Evolutionary conservation across 805 yeast genomes (phyloP).

Genomic region (Priceomyces carsonii): DNA sequence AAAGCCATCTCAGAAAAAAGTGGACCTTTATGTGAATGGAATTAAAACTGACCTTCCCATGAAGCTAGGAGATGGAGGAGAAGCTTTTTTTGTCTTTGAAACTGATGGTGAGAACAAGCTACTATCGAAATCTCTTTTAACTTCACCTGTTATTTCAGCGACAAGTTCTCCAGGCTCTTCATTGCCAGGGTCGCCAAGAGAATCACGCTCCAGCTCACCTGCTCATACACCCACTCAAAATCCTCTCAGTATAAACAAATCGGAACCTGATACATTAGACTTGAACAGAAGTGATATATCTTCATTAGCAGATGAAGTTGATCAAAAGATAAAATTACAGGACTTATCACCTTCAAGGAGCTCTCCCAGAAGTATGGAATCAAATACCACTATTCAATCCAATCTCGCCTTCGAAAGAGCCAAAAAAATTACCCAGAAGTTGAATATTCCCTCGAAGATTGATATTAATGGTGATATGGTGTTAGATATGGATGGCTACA

Average conservation of each 20-base stretch:
- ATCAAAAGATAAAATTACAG: slow-evolving; percentile 26
- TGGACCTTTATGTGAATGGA: slow-evolving; percentile 85
- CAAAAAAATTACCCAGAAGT: slow-evolving; percentile 59
- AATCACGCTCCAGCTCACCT: slow-evolving; percentile 7
- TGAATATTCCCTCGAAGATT: slow-evolving; percentile 84
- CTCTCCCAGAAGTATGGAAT: slow-evolving; percentile 15
- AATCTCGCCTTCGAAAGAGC: slow-evolving; percentile 58
- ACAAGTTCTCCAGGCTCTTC: slow-evolving; percentile 58
- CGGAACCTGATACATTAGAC: slow-evolving; percentile 37
- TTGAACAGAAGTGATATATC: slow-evolving; percentile 19
- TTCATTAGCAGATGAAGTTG: slow-evolving; percentile 25
- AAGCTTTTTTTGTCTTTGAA: slow-evolving; percentile 95
- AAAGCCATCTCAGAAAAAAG: slow-evolving; percentile 93
- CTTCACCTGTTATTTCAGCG: slow-evolving; percentile 82
- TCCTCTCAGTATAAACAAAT: slow-evolving; percentile 13
- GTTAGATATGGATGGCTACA: slow-evolving; percentile 94
- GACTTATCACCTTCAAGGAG: slow-evolving; percentile 15
- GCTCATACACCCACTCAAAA: slow-evolving; percentile 8
- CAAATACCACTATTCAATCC: slow-evolving; percentile 26
- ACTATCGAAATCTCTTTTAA: slow-evolving; percentile 75
- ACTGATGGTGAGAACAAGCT: slow-evolving; percentile 57
- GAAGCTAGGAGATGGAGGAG: slow-evolving; percentile 98
- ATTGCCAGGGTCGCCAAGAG: slow-evolving; percentile 24
- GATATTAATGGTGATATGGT: slow-evolving; percentile 89
- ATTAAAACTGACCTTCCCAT: slow-evolving; percentile 80